A percentile compares a stretch with the other conserved stretches of the same genome.
phyloP scores from a whole-genome alignment of 371 early-diverging fungal genomes.

The Basidiobolus meristosporus region DNA sequence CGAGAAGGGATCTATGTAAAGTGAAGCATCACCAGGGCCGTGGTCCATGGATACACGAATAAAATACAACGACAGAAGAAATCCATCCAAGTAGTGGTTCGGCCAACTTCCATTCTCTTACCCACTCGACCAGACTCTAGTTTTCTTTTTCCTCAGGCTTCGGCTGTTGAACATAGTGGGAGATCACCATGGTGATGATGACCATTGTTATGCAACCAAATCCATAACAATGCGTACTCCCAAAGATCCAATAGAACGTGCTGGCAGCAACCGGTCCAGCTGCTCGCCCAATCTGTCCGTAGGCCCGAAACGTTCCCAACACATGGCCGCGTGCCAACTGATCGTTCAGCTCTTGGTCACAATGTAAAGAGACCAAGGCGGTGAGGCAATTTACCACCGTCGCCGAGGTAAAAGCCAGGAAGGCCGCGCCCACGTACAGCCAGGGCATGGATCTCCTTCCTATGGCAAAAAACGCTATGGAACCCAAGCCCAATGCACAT shows the following conservation, averaged over 20 bases:
- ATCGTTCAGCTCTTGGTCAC: conserved; percentile 13
- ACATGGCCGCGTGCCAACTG: conserved; percentile 38
- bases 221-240: conserved; percentile 31
- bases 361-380: conserved; percentile 40
- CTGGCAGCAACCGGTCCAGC: conserved; percentile 79
- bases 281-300: conserved; percentile 84
- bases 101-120: too few relatives aligned
- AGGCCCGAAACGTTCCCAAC: conserved; percentile 71
- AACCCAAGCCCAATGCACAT: conserved; percentile 44
- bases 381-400: conserved; percentile 87
- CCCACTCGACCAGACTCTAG: too few relatives aligned
- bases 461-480: conserved; percentile 26
- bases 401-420: conserved; percentile 75
- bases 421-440: conserved; percentile 34
- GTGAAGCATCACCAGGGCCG: too few relatives aligned
- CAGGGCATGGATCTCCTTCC: conserved; percentile 2
- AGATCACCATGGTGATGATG: conserved; percentile 5
- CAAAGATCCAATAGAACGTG: conserved; percentile 72
- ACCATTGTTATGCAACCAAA: conserved; percentile 12
- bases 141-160: too few relatives aligned
- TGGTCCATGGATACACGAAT: too few relatives aligned
- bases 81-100: too few relatives aligned
- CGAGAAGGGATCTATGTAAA: too few relatives aligned
- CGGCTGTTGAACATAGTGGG: too few relatives aligned
- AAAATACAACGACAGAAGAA: too few relatives aligned